A percentile compares a stretch with the other conserved stretches of the same genome.
Evolutionary conservation across 345 rosid species (phyloP).

Genomic region (Camelina neglecta): DNA sequence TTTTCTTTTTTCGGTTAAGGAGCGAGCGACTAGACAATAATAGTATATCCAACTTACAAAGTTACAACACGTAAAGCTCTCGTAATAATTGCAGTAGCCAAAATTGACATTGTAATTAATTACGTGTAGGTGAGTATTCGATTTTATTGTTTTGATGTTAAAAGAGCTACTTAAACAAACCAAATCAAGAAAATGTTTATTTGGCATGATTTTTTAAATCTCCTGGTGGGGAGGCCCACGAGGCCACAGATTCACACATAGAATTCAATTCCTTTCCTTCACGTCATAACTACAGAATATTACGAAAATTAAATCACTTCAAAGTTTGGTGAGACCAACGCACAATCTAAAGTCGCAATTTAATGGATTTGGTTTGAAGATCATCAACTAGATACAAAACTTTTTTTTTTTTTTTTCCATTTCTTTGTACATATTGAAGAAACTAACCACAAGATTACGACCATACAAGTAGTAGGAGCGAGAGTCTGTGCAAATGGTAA

Average conservation of each 20-base stretch:
- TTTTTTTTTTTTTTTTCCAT: slow-evolving; percentile 12
- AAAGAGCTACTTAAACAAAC: slow-evolving; percentile 22
- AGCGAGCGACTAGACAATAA: neutral
- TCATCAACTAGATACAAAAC: slow-evolving; percentile 26
- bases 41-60: neutral
- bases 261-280: slow-evolving; percentile 32
- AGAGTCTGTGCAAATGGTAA: slow-evolving; percentile 37
- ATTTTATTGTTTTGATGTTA: slow-evolving; percentile 20
- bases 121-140: slow-evolving; percentile 27
- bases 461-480: slow-evolving; percentile 1
- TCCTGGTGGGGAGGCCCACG: slow-evolving; percentile 32
- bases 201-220: slow-evolving; percentile 28
- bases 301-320: slow-evolving; percentile 20
- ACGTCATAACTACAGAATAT: slow-evolving; percentile 36
- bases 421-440: slow-evolving; percentile 35
- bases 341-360: slow-evolving; percentile 27
- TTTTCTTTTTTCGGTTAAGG: neutral
- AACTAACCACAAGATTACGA: slow-evolving; percentile 32
- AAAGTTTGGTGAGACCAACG: slow-evolving; percentile 45
- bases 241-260: slow-evolving; percentile 25
- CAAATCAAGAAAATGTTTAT: slow-evolving; percentile 30
- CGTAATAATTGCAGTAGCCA: neutral
- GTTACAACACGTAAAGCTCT: slow-evolving; percentile 14
- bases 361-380: slow-evolving; percentile 16
- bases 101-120: slow-evolving; percentile 5